Conservation (phyloP, 148 eudicot species). For the Bassia scoparia region DNA sequence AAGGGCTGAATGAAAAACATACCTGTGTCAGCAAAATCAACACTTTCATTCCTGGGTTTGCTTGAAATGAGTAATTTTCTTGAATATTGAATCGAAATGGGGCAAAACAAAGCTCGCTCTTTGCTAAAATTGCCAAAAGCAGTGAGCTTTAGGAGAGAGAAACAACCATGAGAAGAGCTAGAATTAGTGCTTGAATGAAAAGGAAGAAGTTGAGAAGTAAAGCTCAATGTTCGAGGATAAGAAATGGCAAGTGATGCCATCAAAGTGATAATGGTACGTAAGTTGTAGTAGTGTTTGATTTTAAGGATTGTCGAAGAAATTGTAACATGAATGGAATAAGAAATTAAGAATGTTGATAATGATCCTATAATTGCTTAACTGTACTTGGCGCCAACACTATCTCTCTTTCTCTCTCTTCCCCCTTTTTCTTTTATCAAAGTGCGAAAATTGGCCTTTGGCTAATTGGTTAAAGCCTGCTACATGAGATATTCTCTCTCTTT, state of each 20-base stretch:
- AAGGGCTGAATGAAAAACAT: conserved; percentile 28
- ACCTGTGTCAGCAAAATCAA: conserved; percentile 24
- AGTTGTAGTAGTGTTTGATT: not conserved
- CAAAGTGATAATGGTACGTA: conserved; percentile 6
- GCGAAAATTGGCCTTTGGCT: not conserved
- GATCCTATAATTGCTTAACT: not conserved
- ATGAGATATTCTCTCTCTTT: no score
- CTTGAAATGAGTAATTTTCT: conserved; percentile 4
- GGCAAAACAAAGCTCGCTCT: conserved; percentile 10
- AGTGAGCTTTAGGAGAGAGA: conserved; percentile 6
- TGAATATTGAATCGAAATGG: conserved; percentile 3
- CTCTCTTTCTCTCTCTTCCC: not conserved
- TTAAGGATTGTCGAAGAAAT: not conserved
- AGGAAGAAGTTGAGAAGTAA: conserved; percentile 12
- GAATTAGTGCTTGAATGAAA: not conserved
- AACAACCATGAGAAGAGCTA: not conserved
- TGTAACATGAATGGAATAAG: not conserved
- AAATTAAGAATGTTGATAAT: no score
- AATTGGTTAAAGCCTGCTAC: no score
- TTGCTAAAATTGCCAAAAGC: not conserved
- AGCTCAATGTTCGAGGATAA: conserved; percentile 18
- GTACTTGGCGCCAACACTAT: conserved; percentile 18
- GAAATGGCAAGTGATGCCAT: conserved; percentile 1
- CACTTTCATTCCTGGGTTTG: not conserved
- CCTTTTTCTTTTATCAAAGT: not conserved